Percentiles rank a stretch among this genome's conserved stretches.
These are phyloP conservation scores for Cyclotella kingstonii DNA, from an alignment of 108 stramenopile species.

Conservation along the genomic window DNA sequence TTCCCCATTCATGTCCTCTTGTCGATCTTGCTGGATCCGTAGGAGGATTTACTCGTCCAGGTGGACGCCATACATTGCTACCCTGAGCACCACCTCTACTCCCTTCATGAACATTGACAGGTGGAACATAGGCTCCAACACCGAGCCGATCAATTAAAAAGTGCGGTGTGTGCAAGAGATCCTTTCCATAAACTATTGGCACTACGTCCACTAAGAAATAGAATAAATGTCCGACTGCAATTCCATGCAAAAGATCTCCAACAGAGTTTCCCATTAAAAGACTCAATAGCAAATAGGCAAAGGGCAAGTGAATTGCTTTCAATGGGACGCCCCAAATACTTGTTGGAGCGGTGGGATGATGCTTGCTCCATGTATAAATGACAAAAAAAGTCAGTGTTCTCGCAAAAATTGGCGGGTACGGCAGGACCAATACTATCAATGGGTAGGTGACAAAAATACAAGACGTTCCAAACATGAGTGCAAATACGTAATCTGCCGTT, in stretches of 20 bases:
- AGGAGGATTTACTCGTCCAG: constrained; percentile 41
- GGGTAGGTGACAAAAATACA: constrained; percentile 65
- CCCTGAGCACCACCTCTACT: constrained; percentile 27
- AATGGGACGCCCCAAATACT: constrained; percentile 89
- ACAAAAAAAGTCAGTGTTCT: constrained; percentile 76
- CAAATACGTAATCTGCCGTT: constrained; percentile 65
- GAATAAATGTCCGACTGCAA: constrained; percentile 79
- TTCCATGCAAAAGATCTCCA: constrained; percentile 67
- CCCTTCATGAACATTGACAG: constrained; percentile 27
- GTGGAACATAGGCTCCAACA: constrained; percentile 73
- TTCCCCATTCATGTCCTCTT: constrained; percentile 44
- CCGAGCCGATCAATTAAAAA: constrained; percentile 84
- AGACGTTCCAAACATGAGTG: constrained; percentile 58
- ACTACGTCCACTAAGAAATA: constrained; percentile 89
- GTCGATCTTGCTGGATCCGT: constrained; percentile 32
- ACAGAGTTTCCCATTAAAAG: constrained; percentile 71
- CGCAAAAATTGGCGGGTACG: constrained; percentile 56
- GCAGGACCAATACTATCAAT: constrained; percentile 38
- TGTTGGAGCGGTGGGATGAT: constrained; percentile 71
- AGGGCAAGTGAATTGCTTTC: constrained; percentile 80
- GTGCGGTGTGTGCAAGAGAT: constrained; percentile 76
- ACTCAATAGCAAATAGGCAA: constrained; percentile 73
- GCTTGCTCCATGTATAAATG: constrained; percentile 84
- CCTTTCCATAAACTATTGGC: constrained; percentile 79
- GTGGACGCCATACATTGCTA: constrained; percentile 38